These are phyloP conservation scores for Entoloma clypeatum DNA, from an alignment of 1,284 basidiomycete genomes.

Conservation along the genomic window DNA sequence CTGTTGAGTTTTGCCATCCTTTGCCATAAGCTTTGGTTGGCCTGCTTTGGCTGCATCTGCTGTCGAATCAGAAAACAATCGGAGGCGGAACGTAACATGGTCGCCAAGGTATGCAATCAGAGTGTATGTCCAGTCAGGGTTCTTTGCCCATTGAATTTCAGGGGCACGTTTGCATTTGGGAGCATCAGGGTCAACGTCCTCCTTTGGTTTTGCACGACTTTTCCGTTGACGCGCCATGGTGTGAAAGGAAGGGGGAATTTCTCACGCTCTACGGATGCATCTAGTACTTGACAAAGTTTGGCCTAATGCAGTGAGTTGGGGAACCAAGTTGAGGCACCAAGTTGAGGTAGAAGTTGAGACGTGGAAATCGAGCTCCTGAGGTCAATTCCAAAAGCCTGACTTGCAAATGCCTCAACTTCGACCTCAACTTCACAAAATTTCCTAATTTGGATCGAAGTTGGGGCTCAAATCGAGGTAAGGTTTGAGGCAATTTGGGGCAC, in stretches of 20 bases:
- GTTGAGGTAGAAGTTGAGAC: neutral
- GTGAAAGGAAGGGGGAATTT: neutral
- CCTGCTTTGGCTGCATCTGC: slow-evolving; percentile 15
- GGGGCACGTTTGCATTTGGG: slow-evolving; percentile 1
- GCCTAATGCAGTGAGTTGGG: neutral
- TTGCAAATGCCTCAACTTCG: neutral
- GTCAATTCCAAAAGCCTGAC: neutral
- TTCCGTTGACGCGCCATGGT: slow-evolving; percentile 2
- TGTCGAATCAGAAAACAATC: slow-evolving; percentile 23
- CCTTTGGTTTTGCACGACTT: slow-evolving; percentile 3
- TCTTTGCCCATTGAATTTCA: slow-evolving; percentile 21
- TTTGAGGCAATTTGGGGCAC: neutral
- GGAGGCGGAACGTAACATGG: slow-evolving; percentile 19
- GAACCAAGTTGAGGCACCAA: neutral
- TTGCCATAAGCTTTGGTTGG: slow-evolving; percentile 7
- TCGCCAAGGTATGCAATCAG: slow-evolving; percentile 19
- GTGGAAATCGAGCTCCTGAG: neutral
- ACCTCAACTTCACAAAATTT: slow-evolving; percentile 1
- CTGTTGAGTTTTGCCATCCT: slow-evolving; percentile 16
- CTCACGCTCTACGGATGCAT: neutral
- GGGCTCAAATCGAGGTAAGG: too few species aligned
- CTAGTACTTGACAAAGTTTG: neutral
- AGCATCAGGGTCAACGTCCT: neutral
- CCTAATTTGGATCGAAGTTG: slow-evolving; percentile 2
- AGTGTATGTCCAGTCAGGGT: slow-evolving; percentile 19